Evolutionary conservation across 2,329 filamentous ascomycete genomes (phyloP), one percentile per base, ranked within the genome.

Genomic region (Zymoseptoria passerinii): DNA sequence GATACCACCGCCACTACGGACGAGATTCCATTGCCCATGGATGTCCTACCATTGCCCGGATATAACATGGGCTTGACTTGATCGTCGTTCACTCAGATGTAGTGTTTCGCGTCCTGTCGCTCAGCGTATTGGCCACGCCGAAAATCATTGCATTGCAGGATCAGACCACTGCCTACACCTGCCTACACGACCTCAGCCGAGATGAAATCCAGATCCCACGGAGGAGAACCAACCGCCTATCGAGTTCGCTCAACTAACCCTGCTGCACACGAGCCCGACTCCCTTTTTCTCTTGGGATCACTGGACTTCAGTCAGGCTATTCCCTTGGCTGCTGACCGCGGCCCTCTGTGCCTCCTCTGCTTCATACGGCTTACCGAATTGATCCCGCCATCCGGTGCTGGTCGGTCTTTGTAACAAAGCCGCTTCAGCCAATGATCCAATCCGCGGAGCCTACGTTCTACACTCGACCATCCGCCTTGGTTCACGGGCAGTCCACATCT

Each of bases 31-130:
- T 28, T 51, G 49, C 50, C 57, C 54, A 19, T 19, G 52, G 29
- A 48, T 27, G 28, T 19, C 35, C 35, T 6, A 13, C 16, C 3
- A 5, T 44, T 13, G 10, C 7, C 13, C 35, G 35, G 35, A 44
- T 44, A 7, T 44, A 44, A n/a, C 35, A 44, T 16, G 35, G 16
- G 35, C 35, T 48, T 55, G 50, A 57, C 48, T 50, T 44, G 58
- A 57, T 48, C 48, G 23, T 48, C 44, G 44, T 51, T 29, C 51
- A 55, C 52, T 53, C 40, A 54, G 44, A 19, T 2, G 52, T 49
- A 50, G 55, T 55, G 52, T 55, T 53, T 57, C 55, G 53, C 28
- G 52, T 55, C 52, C 53, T 44, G 55, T 52, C 52, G 58, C 49
- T 48, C 53, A 44, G 7, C 13, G n/a, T 13, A 16, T 16, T n/a